Base-by-base conservation (phyloP, 331 rosid species). In the Prunus yedoensis region DNA sequence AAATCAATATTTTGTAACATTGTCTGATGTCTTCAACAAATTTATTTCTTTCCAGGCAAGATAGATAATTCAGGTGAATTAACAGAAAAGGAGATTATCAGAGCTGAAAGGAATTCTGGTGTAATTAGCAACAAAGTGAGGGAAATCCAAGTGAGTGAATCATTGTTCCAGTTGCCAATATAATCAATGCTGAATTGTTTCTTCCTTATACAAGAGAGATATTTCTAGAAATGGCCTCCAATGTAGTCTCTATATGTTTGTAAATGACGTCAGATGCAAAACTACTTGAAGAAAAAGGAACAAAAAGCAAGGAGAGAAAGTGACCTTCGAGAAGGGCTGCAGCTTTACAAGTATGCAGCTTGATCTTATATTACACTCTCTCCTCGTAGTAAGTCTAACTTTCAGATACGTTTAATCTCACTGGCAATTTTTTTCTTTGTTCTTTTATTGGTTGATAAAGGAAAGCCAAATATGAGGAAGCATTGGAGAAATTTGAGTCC, bases 101-200 rank as follows among this genome's bases (percentile, higher is more conserved):
- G 99, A 85, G 97, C 97, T 18, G 99, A 92, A 81, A 90, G 99
- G 80, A 95, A 95, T 76, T 88, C 97, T 14, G 99, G 97, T 52
- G 87, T 95, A 51, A 66, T 95, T 74, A 95, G 99, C 82, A 80
- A 71, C 67, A 89, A 85, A 90, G 90, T 95, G 81, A 90, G 99
- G 86, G 98, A 95, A 79, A 95, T 95, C 81, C 99, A 95, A 87
- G 99, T 92, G 82, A 80, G 99, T 86, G 43, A 21, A 56, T 52
- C 27, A 27, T 20, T 41, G 54, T 71, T 62, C 66, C 64, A 47
- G 41, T 57, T 17, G 50, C 68, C 65, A 59, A 68, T 20, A 8
- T 20, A 60, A 74, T 23, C 54, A 51, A 20, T 76, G 79, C 73
- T 74, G 76, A 77, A 66, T 74, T 70, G 77, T 74, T 77, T 74